phyloP scores from a whole-genome alignment of 164 flowering plant species.

The Tetracentron sinense region DNA sequence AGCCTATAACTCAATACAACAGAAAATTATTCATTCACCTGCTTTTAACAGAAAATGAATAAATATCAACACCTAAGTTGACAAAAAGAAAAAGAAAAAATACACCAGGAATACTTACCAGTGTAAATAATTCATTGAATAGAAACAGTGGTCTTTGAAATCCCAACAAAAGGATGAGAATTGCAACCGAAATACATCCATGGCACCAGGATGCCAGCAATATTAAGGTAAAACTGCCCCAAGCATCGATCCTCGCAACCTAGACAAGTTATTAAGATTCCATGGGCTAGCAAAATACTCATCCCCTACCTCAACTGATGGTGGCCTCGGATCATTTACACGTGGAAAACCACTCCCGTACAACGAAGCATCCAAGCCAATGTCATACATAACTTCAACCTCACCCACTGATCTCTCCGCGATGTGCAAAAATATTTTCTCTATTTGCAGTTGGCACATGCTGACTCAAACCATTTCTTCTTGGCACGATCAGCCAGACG shows the following conservation, averaged over 20 bases:
- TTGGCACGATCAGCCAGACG: conserved; percentile 79
- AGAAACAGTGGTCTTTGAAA: conserved; percentile 96
- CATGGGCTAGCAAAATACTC: conserved; percentile 76
- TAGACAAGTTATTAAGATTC: conserved; percentile 98
- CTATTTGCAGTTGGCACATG: conserved; percentile 49
- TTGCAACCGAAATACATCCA: conserved; percentile 94
- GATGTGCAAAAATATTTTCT: conserved; percentile 93
- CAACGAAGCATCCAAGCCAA: conserved; percentile 87
- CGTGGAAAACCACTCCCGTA: conserved; percentile 98
- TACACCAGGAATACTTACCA: conserved; percentile 56
- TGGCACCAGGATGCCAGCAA: conserved; percentile 96
- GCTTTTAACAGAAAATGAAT: background rate
- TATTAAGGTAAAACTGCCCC: conserved; percentile 66
- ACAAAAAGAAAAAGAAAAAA: background rate
- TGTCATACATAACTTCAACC: conserved; percentile 93
- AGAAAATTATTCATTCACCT: no score
- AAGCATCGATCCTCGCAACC: conserved; percentile 85
- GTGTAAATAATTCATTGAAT: conserved; percentile 93
- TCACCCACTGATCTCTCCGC: conserved; percentile 84
- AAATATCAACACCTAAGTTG: background rate
- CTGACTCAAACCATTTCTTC: conserved; percentile 85
- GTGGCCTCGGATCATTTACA: conserved; percentile 44
- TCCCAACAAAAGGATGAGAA: conserved; percentile 99
- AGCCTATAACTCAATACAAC: no score
- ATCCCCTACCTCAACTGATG: conserved; percentile 64